Evolutionary conservation across 148 eudicot genomes (phyloP).

Genomic region (Rhododendron henanense): DNA sequence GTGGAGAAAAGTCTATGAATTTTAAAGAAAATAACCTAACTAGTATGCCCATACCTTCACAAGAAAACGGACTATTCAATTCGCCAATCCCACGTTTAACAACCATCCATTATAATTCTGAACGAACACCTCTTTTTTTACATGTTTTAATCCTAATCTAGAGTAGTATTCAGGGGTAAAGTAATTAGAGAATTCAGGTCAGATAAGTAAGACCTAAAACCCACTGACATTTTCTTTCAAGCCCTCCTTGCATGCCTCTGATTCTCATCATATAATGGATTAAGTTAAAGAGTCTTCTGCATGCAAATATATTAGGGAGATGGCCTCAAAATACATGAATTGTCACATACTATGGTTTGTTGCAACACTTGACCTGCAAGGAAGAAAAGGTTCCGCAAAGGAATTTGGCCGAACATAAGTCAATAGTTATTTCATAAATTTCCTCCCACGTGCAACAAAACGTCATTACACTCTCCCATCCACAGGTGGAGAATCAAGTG

Average conservation of each 20-base stretch:
- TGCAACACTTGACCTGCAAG: neutral
- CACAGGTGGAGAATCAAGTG: neutral
- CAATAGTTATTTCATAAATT: neutral
- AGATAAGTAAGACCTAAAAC: neutral
- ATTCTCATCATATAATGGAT: neutral
- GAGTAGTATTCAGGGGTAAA: neutral
- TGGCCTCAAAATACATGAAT: neutral
- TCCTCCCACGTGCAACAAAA: neutral
- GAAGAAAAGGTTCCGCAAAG: neutral
- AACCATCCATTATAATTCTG: neutral
- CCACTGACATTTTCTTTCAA: neutral
- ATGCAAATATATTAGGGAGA: neutral
- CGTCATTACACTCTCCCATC: neutral
- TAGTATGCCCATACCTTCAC: neutral
- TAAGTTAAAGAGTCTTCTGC: neutral
- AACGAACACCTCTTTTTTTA: neutral
- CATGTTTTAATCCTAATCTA: neutral
- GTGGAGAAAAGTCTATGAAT: neutral
- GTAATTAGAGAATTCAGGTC: conserved; percentile 8
- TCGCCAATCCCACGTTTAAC: neutral
- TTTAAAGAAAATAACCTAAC: neutral
- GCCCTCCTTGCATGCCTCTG: neutral
- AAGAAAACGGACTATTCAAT: neutral
- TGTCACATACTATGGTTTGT: neutral
- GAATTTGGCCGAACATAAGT: neutral